A percentile compares a stretch with the other conserved stretches of the same genome.
phyloP scores from a whole-genome alignment of 345 rosid species.

The Arabidopsis suecica region DNA sequence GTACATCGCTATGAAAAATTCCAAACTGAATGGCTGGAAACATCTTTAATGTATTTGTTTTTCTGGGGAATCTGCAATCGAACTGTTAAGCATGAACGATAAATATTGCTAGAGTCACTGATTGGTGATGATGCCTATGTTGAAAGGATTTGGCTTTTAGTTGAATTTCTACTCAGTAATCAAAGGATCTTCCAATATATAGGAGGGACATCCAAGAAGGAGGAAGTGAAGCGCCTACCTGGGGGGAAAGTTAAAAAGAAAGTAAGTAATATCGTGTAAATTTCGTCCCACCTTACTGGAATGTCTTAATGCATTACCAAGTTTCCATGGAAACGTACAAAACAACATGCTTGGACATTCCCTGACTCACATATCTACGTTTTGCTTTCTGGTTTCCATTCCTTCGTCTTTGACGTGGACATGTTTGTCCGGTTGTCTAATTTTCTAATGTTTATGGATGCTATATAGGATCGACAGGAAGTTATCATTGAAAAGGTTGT shows the following conservation, averaged over 20 bases:
- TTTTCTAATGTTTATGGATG: background rate
- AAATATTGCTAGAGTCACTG: background rate
- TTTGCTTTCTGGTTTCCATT: background rate
- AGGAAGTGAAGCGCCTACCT: slow-evolving; percentile 90
- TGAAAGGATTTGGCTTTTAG: background rate
- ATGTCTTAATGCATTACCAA: background rate
- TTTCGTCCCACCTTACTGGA: background rate
- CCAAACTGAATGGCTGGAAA: slow-evolving; percentile 1
- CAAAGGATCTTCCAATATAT: slow-evolving; percentile 5
- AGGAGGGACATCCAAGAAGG: slow-evolving; percentile 65
- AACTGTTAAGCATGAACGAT: slow-evolving; percentile 5
- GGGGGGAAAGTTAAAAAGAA: slow-evolving; percentile 95
- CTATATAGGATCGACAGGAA: slow-evolving; percentile 77
- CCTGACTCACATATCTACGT: background rate
- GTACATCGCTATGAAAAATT: background rate
- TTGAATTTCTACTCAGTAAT: background rate
- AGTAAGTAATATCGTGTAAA: slow-evolving; percentile 51
- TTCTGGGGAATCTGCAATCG: background rate
- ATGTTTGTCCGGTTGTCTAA: background rate
- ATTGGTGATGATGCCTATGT: slow-evolving; percentile 6
- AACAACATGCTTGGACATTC: background rate
- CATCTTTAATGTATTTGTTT: background rate
- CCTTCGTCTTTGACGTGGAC: too few relatives aligned
- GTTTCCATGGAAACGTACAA: slow-evolving; percentile 4
- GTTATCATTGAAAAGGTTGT: slow-evolving; percentile 87